Conservation (phyloP, 257 asterid species). For the Ehretia macrophylla region DNA sequence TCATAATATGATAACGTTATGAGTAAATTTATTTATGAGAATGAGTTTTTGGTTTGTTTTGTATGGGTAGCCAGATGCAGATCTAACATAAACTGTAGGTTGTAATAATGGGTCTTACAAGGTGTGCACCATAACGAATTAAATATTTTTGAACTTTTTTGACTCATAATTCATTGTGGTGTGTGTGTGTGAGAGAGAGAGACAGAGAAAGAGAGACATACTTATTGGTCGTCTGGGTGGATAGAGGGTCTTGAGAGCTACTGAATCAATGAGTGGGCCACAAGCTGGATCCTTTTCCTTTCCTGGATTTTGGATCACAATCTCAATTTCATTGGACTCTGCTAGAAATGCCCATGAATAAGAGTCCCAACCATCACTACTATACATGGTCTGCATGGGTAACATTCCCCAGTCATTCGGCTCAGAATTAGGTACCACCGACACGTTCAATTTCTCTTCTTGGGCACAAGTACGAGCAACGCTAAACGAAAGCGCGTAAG, state of each 20-base stretch:
- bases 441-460: slow-evolving; percentile 18
- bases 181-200: too few relatives aligned
- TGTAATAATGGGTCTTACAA: too few relatives aligned
- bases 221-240: slow-evolving; percentile 11
- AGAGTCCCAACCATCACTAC: slow-evolving; percentile 26
- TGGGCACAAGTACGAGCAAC: slow-evolving; percentile 27
- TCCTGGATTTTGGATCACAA: slow-evolving; percentile 22
- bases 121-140: too few relatives aligned
- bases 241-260: slow-evolving; percentile 25
- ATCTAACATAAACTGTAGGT: too few relatives aligned
- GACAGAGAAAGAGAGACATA: neutral
- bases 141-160: too few relatives aligned
- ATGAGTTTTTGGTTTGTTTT: too few relatives aligned
- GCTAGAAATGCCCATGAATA: slow-evolving; percentile 30
- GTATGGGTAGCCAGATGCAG: too few relatives aligned
- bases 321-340: slow-evolving; percentile 4
- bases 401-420: slow-evolving; percentile 14
- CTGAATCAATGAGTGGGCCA: slow-evolving; percentile 25
- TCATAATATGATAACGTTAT: too few relatives aligned
- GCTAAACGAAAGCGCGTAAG: slow-evolving; percentile 16
- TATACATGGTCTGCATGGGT: slow-evolving; percentile 27
- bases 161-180: too few relatives aligned
- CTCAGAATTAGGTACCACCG: slow-evolving; percentile 17
- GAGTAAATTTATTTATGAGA: too few relatives aligned
- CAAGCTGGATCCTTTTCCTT: slow-evolving; percentile 20